Evolutionary conservation across 345 rosid species (phyloP).

Genomic region (Pistacia atlantica): DNA sequence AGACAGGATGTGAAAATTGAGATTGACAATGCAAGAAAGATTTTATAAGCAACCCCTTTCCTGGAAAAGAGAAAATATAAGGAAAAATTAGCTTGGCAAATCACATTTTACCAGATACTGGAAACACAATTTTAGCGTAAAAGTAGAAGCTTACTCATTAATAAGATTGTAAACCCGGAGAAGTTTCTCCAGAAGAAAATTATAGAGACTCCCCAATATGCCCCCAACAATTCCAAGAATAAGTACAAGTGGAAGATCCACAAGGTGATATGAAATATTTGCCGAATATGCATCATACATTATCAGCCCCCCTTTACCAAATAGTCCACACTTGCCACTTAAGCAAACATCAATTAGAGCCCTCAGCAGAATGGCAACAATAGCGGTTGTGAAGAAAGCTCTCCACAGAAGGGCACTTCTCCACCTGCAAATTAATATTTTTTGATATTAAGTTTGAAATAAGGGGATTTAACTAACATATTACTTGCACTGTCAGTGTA

Average conservation of each 20-base stretch:
- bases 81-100: conserved; percentile 11
- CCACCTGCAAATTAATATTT: conserved; percentile 63
- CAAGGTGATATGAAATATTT: conserved; percentile 65
- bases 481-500: not conserved
- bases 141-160: conserved; percentile 63
- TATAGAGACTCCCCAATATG: conserved; percentile 77
- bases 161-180: conserved; percentile 67
- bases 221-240: conserved; percentile 86
- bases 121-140: conserved; percentile 6
- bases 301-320: conserved; percentile 92
- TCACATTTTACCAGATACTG: conserved; percentile 3
- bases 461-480: not conserved
- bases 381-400: conserved; percentile 85
- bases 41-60: conserved; percentile 61
- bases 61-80: conserved; percentile 41
- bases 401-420: conserved; percentile 91
- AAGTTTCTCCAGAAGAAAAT: conserved; percentile 70
- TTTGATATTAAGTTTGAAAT: not conserved
- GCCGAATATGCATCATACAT: conserved; percentile 83
- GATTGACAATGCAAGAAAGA: conserved; percentile 62
- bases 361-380: conserved; percentile 83
- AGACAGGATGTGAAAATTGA: conserved; percentile 84
- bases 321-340: conserved; percentile 83
- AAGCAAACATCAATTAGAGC: conserved; percentile 85
- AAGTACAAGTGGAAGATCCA: conserved; percentile 78